Base-by-base conservation (phyloP, 257 asterid species). In the Phtheirospermum japonicum region DNA sequence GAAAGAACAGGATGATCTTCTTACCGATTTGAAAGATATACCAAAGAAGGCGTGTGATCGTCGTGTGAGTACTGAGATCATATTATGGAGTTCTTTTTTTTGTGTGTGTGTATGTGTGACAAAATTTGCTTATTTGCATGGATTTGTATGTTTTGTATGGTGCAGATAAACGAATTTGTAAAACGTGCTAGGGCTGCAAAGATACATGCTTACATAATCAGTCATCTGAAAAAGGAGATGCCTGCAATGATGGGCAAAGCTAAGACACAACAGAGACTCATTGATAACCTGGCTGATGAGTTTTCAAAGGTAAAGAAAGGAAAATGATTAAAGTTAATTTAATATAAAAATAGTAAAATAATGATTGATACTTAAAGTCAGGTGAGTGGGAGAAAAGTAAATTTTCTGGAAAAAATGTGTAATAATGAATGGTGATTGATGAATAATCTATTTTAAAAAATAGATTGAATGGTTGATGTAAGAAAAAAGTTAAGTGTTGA, bases 211-310 rank as follows among this genome's bases (percentile, higher is more conserved):
- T 92, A 81, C 76, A 89, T 92, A 4, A 86, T 92, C 17, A 69
- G 96, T 61, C 98, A 92, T 80, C 76, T 92, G 36, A 92, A 71
- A 75, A 84, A 74, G 72, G 95, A 89, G 71, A 92, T 92, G 98
- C 98, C 98, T 67, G 90, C 93, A 32, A 84, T 92, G 97, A 86
- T 92, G 82, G 98, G 98, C 61, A 92, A 92, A 73, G 86, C 97
- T 23, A 89, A 92, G 83, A 48, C 95, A 14, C 98, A 92, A 61
- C 95, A 92, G 75, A 89, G 74, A 73, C 95, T 92, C 64, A 71
- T 89, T 7, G 97, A 92, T 64, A 85, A 89, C 67, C 83, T 92
- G 17, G 68, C 71, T 10, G 83, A 75, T 16, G 98, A 83, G 68
- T 92, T 92, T 6, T 93, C 80, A 7, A 92, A 92, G 97, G 98